Evolutionary conservation across 148 eudicot species (phyloP).

Genomic region (Chenopodium album): DNA sequence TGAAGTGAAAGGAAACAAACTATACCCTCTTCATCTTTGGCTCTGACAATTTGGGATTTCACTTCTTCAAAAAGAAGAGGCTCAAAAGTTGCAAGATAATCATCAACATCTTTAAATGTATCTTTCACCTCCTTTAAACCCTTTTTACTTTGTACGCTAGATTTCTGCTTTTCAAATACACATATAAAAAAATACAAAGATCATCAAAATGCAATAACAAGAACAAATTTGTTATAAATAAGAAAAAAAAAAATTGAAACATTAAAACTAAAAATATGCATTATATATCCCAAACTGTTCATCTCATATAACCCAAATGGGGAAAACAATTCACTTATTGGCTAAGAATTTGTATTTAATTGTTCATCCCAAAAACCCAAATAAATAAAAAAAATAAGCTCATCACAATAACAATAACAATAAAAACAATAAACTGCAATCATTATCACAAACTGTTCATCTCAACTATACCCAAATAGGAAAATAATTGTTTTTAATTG

Average conservation of each 20-base stretch:
- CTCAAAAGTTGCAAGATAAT: conserved; percentile 75
- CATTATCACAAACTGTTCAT: no score
- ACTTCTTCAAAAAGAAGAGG: conserved; percentile 92
- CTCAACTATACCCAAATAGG: no score
- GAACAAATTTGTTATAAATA: neutral
- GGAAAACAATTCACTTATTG: no score
- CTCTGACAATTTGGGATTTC: conserved; percentile 62
- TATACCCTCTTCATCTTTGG: conserved; percentile 64
- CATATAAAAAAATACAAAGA: neutral
- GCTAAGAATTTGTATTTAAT: no score
- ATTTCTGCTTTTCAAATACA: conserved; percentile 34
- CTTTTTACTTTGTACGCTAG: conserved; percentile 30
- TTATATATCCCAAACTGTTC: no score
- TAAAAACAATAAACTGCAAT: no score
- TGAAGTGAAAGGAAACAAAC: neutral
- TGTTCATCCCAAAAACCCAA: no score
- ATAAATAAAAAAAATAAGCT: no score
- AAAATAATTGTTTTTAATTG: no score
- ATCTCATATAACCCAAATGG: no score
- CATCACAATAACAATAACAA: no score
- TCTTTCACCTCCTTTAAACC: conserved; percentile 60
- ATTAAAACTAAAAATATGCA: neutral
- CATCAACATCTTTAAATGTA: conserved; percentile 65
- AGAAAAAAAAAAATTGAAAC: neutral
- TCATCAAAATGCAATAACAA: neutral